Evolutionary conservation across 257 asterid genomes (phyloP).

Genomic region (Sherardia arvensis): DNA sequence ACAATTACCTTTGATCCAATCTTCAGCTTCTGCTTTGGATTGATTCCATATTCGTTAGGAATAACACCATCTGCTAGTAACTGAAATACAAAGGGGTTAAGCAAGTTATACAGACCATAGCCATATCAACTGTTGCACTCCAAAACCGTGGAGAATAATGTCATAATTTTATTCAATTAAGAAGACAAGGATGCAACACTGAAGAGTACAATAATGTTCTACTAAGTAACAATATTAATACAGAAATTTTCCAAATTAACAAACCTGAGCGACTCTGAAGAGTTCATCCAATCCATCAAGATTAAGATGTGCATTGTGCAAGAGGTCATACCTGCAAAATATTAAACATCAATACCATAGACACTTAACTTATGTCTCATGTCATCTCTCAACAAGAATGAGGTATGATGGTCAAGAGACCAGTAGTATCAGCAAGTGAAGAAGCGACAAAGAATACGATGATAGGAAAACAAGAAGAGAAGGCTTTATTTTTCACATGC

Average conservation of each 20-base stretch:
- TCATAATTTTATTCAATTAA: not conserved
- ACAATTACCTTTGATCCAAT: constrained; percentile 80
- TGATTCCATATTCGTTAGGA: constrained; percentile 93
- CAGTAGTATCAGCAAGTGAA: not conserved
- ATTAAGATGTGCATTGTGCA: constrained; percentile 89
- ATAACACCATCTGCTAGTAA: constrained; percentile 95
- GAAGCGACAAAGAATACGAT: not conserved
- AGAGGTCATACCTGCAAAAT: constrained; percentile 72
- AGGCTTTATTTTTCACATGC: not conserved
- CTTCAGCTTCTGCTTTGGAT: constrained; percentile 76
- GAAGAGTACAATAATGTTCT: constrained; percentile 2
- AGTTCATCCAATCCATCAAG: constrained; percentile 77
- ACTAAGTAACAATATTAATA: constrained; percentile 2
- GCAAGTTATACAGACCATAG: not conserved
- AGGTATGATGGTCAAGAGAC: not conserved
- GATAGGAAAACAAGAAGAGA: not conserved
- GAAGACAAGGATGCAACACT: not conserved
- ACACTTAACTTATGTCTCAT: not conserved
- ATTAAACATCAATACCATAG: constrained; percentile 7
- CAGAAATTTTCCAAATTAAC: constrained; percentile 10
- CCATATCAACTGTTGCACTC: constrained; percentile 3
- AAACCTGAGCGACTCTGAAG: constrained; percentile 91
- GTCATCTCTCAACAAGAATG: not conserved
- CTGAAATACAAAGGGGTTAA: constrained; percentile 32
- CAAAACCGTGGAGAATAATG: not conserved